phyloP scores from a whole-genome alignment of 169 alveolate genomes.

The Plasmodium sp. region DNA sequence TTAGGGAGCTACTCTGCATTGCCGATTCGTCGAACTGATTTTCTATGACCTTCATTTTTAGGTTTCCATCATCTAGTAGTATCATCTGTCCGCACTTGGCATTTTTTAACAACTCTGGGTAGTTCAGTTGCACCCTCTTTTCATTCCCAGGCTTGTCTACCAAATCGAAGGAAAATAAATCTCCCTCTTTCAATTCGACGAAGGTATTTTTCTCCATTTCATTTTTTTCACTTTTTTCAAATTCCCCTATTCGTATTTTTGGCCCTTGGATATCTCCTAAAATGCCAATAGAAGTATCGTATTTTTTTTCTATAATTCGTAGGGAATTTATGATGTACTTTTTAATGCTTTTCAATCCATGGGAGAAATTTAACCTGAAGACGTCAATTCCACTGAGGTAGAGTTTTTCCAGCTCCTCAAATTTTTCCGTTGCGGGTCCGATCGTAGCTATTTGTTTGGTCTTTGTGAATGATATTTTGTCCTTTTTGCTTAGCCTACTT shows the following conservation, averaged over 20 bases:
- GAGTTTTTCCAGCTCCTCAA: slow-evolving; percentile 77
- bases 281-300: slow-evolving; percentile 76
- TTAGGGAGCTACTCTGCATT: slow-evolving; percentile 66
- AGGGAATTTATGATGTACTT: slow-evolving; percentile 70
- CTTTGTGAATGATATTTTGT: slow-evolving; percentile 56
- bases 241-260: slow-evolving; percentile 85
- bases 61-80: slow-evolving; percentile 85
- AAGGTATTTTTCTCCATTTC: slow-evolving; percentile 77
- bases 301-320: slow-evolving; percentile 79
- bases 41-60: slow-evolving; percentile 77
- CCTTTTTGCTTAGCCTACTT: slow-evolving; percentile 3
- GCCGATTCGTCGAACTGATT: slow-evolving; percentile 9
- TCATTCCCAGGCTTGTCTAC: slow-evolving; percentile 76
- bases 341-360: slow-evolving; percentile 82
- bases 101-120: slow-evolving; percentile 79
- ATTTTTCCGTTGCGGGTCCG: slow-evolving; percentile 84
- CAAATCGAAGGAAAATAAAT: slow-evolving; percentile 81
- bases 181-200: slow-evolving; percentile 84
- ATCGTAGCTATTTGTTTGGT: slow-evolving; percentile 87
- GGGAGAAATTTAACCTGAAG: slow-evolving; percentile 86
- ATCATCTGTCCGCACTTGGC: slow-evolving; percentile 80
- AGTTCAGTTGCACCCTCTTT: slow-evolving; percentile 79
- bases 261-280: slow-evolving; percentile 90
- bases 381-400: slow-evolving; percentile 86
- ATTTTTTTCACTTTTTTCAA: slow-evolving; percentile 81